Base-by-base conservation (phyloP, 2,329 filamentous ascomycete species). In the Colletotrichum neosansevieriae region DNA sequence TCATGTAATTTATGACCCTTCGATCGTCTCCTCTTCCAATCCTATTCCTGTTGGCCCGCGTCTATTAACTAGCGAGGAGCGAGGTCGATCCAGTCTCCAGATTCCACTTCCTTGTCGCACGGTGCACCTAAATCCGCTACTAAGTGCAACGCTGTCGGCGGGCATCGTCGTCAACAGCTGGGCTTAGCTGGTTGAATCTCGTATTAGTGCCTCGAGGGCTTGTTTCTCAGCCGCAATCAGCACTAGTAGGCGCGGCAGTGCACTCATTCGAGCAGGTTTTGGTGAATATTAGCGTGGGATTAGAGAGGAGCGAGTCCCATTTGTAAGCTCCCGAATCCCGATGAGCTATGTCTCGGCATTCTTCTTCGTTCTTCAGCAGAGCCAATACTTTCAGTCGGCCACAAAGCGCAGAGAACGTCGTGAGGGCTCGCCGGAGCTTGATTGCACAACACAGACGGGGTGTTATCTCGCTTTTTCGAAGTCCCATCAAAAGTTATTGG, bases 1-100 rank as follows among this genome's bases (percentile, higher is more conserved):
- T 74, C 73, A 76, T 78, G 74, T 73, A 75, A 76, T 76, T 78
- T 29, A 29, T 29, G 75, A 74, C 74, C 76, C 76, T 74, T 73
- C 73, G 74, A 73, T 75, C 71, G 73, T 74, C 72, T 74, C 72
- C 68, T 68, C 40, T 51, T 54, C 64, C 71, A 69, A 71, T 71
- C 72, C 71, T 72, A 72, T 32, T 45, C 32, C 36, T 50, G 42
- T 12, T 42, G 50, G 44, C 71, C 73, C 76, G 76, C 76, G 77
- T 77, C 74, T 75, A 78, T 72, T 3, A 44, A 10, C 32, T 15
- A 21, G 54, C 36, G 19, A 58, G 29, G 17, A n/a, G 10, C 24
- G 24, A 34, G 29, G 49, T 53, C 24, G 49, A 24, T 21, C 49
- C 29, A 54, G 6, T 54, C 51, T 36, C 34, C 51, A 15, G 24